Evolutionary conservation across 2,329 filamentous ascomycete species (phyloP).

Genomic region (Diaporthe helianthi): DNA sequence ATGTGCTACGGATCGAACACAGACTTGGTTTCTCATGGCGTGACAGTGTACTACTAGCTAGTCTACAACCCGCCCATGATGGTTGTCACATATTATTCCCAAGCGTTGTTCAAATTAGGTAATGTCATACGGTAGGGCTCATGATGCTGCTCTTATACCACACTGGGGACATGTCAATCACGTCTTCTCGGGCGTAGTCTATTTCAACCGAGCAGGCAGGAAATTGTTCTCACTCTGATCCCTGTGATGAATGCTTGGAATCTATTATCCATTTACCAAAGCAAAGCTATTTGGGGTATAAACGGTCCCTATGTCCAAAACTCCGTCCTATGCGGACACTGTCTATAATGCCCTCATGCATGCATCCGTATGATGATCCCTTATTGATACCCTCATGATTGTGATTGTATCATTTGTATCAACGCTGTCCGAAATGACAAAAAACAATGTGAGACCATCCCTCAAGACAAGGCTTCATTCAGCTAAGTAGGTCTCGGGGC

Average conservation of each 20-base stretch:
- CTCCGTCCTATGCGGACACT: constrained; percentile 23
- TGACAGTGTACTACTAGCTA: neutral
- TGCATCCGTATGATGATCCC: neutral
- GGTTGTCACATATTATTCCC: neutral
- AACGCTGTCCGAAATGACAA: constrained; percentile 13
- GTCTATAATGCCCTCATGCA: constrained; percentile 25
- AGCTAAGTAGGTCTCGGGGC: neutral
- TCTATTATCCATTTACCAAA: constrained; percentile 19
- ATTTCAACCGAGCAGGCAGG: neutral
- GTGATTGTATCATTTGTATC: neutral
- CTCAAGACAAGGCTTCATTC: neutral
- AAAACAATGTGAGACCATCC: neutral
- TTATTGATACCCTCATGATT: constrained; percentile 3
- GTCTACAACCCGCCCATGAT: neutral
- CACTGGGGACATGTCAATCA: neutral
- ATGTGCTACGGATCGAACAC: neutral
- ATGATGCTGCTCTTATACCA: neutral
- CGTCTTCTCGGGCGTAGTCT: neutral
- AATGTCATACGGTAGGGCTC: neutral
- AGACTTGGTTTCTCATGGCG: neutral
- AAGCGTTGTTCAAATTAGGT: neutral
- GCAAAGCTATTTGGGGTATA: constrained; percentile 32
- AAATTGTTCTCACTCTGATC: too few relatives aligned
- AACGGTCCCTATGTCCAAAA: constrained; percentile 24
- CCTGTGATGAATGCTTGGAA: neutral